These are phyloP conservation scores for Pseudomassariella vexata DNA, from an alignment of 2,329 filamentous ascomycete genomes.

Conservation along the genomic window DNA sequence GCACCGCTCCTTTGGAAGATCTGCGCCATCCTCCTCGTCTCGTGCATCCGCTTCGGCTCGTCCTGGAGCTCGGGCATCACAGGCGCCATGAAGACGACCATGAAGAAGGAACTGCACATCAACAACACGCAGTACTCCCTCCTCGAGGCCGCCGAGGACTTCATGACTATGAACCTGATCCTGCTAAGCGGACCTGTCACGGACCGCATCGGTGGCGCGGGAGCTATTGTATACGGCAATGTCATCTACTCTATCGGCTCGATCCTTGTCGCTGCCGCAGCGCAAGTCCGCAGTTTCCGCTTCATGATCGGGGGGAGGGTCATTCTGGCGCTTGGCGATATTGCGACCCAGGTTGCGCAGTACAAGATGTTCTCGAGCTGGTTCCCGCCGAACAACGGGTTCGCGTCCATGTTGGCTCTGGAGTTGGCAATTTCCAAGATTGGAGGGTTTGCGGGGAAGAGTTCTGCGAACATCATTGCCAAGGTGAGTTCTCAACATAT, in stretches of 20 bases:
- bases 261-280: slow-evolving; percentile 52
- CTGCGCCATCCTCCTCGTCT: slow-evolving; percentile 42
- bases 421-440: slow-evolving; percentile 58
- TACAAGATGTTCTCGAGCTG: slow-evolving; percentile 62
- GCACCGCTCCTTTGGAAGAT: too few relatives aligned
- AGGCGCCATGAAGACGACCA: slow-evolving; percentile 53
- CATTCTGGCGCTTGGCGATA: slow-evolving; percentile 53
- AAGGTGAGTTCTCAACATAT: slow-evolving; percentile 18
- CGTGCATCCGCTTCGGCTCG: slow-evolving; percentile 52
- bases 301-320: slow-evolving; percentile 56
- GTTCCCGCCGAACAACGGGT: slow-evolving; percentile 57
- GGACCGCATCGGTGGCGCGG: slow-evolving; percentile 52
- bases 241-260: slow-evolving; percentile 52
- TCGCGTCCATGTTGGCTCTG: slow-evolving; percentile 55
- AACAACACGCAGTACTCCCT: slow-evolving; percentile 55
- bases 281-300: slow-evolving; percentile 48
- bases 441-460: slow-evolving; percentile 54
- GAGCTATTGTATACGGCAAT: slow-evolving; percentile 56
- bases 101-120: slow-evolving; percentile 56
- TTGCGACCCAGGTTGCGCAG: slow-evolving; percentile 58
- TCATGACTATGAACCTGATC: slow-evolving; percentile 54
- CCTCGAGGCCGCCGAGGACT: slow-evolving; percentile 55
- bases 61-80: slow-evolving; percentile 57
- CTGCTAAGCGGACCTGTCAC: slow-evolving; percentile 49
- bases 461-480: slow-evolving; percentile 54